Conservation (phyloP, 331 rosid genomes). For the Spiraea crenata region DNA sequence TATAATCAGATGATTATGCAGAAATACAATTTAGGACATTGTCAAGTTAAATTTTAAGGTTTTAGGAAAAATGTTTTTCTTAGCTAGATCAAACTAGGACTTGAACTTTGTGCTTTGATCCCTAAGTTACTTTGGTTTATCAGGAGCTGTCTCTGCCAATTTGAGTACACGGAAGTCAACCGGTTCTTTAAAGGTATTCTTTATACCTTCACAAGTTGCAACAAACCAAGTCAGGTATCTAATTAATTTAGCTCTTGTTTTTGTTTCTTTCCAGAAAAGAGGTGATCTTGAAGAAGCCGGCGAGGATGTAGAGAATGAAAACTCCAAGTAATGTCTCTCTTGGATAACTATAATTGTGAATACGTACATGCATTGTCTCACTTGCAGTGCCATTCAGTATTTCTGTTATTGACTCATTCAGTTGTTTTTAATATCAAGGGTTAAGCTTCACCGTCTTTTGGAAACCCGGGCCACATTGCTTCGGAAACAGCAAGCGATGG, state of each 20-base stretch:
- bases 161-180: slow-evolving; percentile 39
- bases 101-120: neutral
- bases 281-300: slow-evolving; percentile 35
- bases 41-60: neutral
- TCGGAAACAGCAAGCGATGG: slow-evolving; percentile 70
- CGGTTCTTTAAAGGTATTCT: slow-evolving; percentile 43
- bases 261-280: slow-evolving; percentile 38
- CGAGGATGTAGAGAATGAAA: slow-evolving; percentile 38
- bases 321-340: slow-evolving; percentile 51
- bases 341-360: slow-evolving; percentile 13
- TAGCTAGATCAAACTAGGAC: neutral
- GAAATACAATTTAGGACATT: neutral
- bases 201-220: neutral
- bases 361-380: slow-evolving; percentile 12
- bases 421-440: slow-evolving; percentile 32
- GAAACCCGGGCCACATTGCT: slow-evolving; percentile 51
- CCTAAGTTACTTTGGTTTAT: neutral
- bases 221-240: neutral
- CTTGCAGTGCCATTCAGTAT: slow-evolving; percentile 7
- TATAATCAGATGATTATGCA: neutral
- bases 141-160: slow-evolving; percentile 39
- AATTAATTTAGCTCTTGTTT: slow-evolving; percentile 9
- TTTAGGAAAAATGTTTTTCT: neutral
- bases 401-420: slow-evolving; percentile 25
- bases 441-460: slow-evolving; percentile 50